Base-by-base conservation (phyloP, 495 filamentous ascomycete genomes). In the Penicillium simplicissimum region DNA sequence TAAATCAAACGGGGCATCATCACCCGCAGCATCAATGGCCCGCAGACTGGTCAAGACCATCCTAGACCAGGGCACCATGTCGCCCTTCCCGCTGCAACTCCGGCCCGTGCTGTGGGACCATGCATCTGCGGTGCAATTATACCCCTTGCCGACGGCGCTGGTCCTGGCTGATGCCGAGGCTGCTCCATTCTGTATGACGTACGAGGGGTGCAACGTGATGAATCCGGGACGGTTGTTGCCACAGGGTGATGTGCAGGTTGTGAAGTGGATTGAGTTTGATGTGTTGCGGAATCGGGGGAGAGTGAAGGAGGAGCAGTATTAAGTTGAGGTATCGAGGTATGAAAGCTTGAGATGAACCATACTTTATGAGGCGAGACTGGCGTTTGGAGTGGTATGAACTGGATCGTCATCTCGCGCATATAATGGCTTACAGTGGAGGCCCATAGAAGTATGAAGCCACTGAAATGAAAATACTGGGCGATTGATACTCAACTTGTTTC, bases 151-250 rank as follows among this genome's bases (percentile, higher is more conserved):
- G 6, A 94, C 89, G 14, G 85, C 88, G 0, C 66, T 98, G 64
- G 85, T 96, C 23, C 74, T 98, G 19, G 87, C 89, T 6, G 95
- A 98, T 68, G 79, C 89, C 5, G 89, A 93, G 37, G 86, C 87
- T 25, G 85, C 88, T 45, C 81, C 92, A 0, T 98, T 96, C 68
- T 87, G 87, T 58, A 78, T 96, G 45, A 95, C 90, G 17, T 97
- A 97, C 68, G 92, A 97, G 74, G 94, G 92, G 2, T 98, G 95
- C 67, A 88, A 93, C 80, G 94, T 97, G 3, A 90, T 98, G 85
- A 98, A 98, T 69, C 95, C 95, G 0, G 95, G 92, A 11, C 80
- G 81, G 48, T 75, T 97, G 45, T 76, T 93, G 49, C 86, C 87
- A 0, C 75, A 81, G 6, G 87, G 84, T 6, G 79, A 84, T 35